Evolutionary conservation across 2,329 filamentous ascomycete species (phyloP).

Genomic region (Coniochaeta sp.): DNA sequence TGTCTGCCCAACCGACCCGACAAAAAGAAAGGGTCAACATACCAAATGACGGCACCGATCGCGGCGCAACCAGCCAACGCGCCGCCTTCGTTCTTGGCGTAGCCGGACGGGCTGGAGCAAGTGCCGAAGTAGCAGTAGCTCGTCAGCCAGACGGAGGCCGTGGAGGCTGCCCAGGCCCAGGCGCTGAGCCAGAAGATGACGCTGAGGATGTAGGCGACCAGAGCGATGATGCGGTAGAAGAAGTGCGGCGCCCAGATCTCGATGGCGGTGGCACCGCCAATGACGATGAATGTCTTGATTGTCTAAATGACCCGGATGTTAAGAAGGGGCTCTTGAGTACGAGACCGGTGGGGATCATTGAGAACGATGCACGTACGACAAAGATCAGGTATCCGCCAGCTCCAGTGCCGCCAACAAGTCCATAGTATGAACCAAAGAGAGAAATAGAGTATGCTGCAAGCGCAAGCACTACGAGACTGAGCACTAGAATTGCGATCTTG

Average conservation of each 20-base stretch:
- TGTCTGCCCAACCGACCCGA: neutral
- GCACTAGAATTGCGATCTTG: conserved; percentile 27
- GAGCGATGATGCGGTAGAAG: conserved; percentile 29
- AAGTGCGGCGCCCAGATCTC: conserved; percentile 26
- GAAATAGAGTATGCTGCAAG: conserved; percentile 31
- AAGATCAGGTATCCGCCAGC: conserved; percentile 37
- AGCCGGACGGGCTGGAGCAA: conserved; percentile 4
- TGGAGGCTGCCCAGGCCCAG: conserved; percentile 33
- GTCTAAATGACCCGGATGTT: conserved; percentile 17
- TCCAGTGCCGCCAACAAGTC: conserved; percentile 13
- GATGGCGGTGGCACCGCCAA: conserved; percentile 26
- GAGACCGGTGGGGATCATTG: conserved; percentile 8
- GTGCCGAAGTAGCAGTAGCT: conserved; percentile 6
- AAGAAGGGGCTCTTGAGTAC: conserved; percentile 9
- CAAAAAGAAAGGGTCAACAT: conserved; percentile 5
- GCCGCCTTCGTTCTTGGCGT: conserved; percentile 17
- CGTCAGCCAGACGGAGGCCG: conserved; percentile 18
- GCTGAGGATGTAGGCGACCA: conserved; percentile 26
- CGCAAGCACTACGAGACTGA: conserved; percentile 30
- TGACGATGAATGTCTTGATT: conserved; percentile 31
- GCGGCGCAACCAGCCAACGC: conserved; percentile 30
- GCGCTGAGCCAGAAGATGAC: conserved; percentile 36
- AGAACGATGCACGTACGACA: conserved; percentile 25
- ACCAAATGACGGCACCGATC: conserved; percentile 33
- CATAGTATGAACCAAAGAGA: conserved; percentile 17